phyloP scores from a whole-genome alignment of 441 rosid species.

The Sinapis alba region DNA sequence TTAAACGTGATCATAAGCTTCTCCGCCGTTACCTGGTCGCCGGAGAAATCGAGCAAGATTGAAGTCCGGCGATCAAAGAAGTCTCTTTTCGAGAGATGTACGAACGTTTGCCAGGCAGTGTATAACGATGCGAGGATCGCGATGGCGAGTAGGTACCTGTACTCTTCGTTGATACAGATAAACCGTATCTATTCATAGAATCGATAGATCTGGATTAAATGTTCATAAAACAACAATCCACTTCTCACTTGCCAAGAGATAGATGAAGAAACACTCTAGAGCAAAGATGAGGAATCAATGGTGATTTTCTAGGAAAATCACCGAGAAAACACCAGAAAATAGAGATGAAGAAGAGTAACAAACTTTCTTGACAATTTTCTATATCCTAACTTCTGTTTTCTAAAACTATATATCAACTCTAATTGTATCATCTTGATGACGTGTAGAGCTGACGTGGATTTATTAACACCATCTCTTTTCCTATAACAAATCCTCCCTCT shows the following conservation, averaged over 20 bases:
- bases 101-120: constrained; percentile 57
- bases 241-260: too few species aligned
- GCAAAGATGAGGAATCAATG: not conserved
- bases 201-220: too few species aligned
- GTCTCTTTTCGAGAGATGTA: constrained; percentile 48
- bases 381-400: not conserved
- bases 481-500: too few species aligned
- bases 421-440: too few species aligned
- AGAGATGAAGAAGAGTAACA: not conserved
- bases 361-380: not conserved
- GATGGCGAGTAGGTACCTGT: constrained; percentile 79
- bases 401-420: too few species aligned
- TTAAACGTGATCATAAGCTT: not conserved
- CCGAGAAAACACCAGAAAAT: not conserved
- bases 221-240: too few species aligned
- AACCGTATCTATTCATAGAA: too few species aligned
- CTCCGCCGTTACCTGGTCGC: constrained; percentile 67
- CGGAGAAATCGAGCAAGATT: constrained; percentile 59
- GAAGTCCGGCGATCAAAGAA: constrained; percentile 47
- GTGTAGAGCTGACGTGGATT: too few species aligned
- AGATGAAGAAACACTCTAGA: not conserved
- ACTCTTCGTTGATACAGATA: too few species aligned
- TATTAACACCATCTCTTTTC: too few species aligned
- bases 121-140: constrained; percentile 64
- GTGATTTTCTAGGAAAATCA: not conserved